Base-by-base conservation (phyloP, 192 early-diverging fungal genomes). In the Dissophora globulifera region DNA sequence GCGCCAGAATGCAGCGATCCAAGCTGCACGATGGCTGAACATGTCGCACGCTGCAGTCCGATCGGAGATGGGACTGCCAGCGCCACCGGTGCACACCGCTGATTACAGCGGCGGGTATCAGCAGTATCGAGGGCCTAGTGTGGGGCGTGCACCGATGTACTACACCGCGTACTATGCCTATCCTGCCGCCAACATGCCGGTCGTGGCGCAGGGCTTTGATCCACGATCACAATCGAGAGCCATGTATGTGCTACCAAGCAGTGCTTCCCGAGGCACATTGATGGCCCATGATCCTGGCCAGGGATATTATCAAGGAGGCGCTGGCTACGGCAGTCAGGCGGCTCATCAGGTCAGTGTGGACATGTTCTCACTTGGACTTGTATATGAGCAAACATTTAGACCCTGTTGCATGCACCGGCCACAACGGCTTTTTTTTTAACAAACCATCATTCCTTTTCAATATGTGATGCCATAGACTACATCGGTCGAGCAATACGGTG, bases 1-100 rank as follows among this genome's bases (percentile, higher is more conserved):
- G 17, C 60, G 61, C 13, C 69, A 74, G 13, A 62, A 52, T 19
- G 60, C 41, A 15, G 69, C 69, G 0, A 56, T 57, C 9, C 53
- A 63, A 25, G 61, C 69, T 3, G 42, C 69, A 4, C 54, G 55
- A 13, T 33, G 23, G 27, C 42, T 74, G 7, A 33, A 55, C 40
- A 48, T 42, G 13, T 49, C 51, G 11, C 62, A 33, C 29, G n/a
- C 52, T 29, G 22, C 27, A 11, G 41, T 41, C 12, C 43, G 31
- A 1, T 43, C 52, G 8, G 25, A 26, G 17, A 50, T 51, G 19
- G 48, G 29, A n/a, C 40, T 49, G 47, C 33, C 48, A 12, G 23
- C 31, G 3, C 59, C 48, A 22, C 20, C 5, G n/a, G 25, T 33
- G 19, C 15, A 49, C 35, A 6, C 30, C 30, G 17, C 32, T 6